Base-by-base conservation (phyloP, 2,329 filamentous ascomycete species). In the Diaporthe sp. region DNA sequence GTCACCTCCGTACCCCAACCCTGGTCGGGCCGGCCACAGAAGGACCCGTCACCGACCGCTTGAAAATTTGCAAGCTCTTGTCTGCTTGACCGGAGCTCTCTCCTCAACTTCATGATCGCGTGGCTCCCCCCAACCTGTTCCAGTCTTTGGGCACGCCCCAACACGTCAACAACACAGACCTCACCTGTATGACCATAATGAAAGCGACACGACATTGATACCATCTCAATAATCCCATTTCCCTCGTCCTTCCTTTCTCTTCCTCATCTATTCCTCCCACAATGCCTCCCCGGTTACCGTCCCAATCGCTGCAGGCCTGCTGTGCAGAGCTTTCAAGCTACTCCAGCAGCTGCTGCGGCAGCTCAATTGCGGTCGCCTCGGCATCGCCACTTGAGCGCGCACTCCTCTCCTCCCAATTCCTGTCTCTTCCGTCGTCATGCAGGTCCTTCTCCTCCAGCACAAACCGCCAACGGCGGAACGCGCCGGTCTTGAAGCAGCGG, bases 401-500 rank as follows among this genome's bases (percentile, higher is more conserved):
- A 39, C 65, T 75, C 42, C 71, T 65, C 28, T 70, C 76, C 17
- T 65, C 51, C 60, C 60, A 51, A 9, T 42, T 72, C 37, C 60
- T 12, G 28, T 49, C 60, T 62, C 42, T 58, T 22, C 67, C 73
- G n/a, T 73, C 74, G 4, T 68, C 75, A 28, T 67, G 73, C 55
- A 76, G 84, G 68, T 76, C 80, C 60, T 87, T 88, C 76, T 85
- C 84, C 72, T 83, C 85, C 57, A 87, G 86, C 31, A 79, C 82
- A 71, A 82, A 82, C 65, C 81, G 80, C 57, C 81, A 82, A 58
- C 53, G 72, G 85, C 61, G 72, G 85, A 86, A 80, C 84, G 57
- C 83, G 79, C 84, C 82, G 72, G 81, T 81, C 71, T 78, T 77
- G 42, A 85, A 86, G 13, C 81, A 82, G 75, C 75, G 76, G 49